Evolutionary conservation across 441 rosid genomes (phyloP), one percentile per base, ranked within the genome.

Genomic region (Adansonia rubrostipa): DNA sequence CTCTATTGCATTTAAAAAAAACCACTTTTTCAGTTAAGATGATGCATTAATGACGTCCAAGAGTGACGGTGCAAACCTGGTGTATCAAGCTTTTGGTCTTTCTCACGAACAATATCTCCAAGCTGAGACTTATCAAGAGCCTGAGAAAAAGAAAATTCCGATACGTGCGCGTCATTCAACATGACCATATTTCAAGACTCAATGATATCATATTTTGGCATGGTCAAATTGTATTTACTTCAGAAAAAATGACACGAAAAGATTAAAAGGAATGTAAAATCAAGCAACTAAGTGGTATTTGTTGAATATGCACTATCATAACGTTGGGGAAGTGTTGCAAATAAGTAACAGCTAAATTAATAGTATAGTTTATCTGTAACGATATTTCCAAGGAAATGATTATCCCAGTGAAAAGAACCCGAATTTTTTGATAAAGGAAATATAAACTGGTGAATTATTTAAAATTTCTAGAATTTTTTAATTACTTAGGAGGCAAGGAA

Each of bases 101-200:
- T 97, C 76, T 84, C 90, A 66, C 96, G 95, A 79, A 97, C 92
- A 77, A 86, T 82, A 48, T 91, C 96, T 79, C 99, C 96, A 45
- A 97, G 97, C 88, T 97, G 99, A 78, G 95, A 92, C 83, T 97
- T 97, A 81, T 92, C 97, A 61, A 97, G 92, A 20, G 99, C 99
- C 99, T 96, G 93, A 60, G 33, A 47, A 50, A 79, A 71, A 71
- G 17, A 24, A 67, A 64, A 85, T 50, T 44, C 53, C 67, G 76
- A 48, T 66, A 28, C 3, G 40, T 28, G 40, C 28, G 51, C 45
- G 11, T 9, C 20, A 28, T 74, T 42, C 10, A 1, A 60, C 58
- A 56, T 65, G 48, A 63, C 3, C 56, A 75, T 74, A 64, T 64
- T 56, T 28, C 14, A 57, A 78, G 61, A 70, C 45, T 20, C 67